phyloP scores from a whole-genome alignment of 148 eudicot species.

The Euryodendron excelsum region DNA sequence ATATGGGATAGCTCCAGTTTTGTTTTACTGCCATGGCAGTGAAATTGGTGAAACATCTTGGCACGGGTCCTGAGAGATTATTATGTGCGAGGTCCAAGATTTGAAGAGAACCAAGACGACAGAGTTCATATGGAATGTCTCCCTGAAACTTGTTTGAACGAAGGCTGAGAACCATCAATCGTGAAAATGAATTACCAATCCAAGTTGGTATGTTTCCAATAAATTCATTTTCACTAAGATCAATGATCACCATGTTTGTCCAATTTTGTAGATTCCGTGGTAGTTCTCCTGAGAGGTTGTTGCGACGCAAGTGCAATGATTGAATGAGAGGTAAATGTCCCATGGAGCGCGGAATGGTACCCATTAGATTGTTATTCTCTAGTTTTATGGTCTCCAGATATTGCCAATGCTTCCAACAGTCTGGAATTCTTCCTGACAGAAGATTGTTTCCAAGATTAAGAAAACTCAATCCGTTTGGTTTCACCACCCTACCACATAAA shows the following conservation, averaged over 20 bases:
- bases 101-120: neutral
- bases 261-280: constrained; percentile 10
- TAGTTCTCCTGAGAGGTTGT: constrained; percentile 12
- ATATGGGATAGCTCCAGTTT: neutral
- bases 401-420: neutral
- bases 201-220: constrained; percentile 13
- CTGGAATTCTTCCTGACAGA: constrained; percentile 1
- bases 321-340: neutral
- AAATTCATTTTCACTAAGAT: constrained; percentile 10
- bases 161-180: neutral
- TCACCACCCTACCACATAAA: neutral
- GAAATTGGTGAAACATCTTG: constrained; percentile 6
- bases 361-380: neutral
- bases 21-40: constrained; percentile 8
- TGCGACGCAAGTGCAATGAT: neutral
- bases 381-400: neutral
- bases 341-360: neutral
- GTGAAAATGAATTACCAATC: neutral
- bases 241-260: neutral
- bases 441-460: constrained; percentile 1
- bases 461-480: neutral
- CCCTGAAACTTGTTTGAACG: neutral
- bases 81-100: constrained; percentile 8
- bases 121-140: neutral
- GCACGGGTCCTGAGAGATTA: neutral